Evolutionary conservation across 768 basidiomycete species (phyloP), one percentile per base, ranked within the genome.

Genomic region (Cytidiella melzeri): DNA sequence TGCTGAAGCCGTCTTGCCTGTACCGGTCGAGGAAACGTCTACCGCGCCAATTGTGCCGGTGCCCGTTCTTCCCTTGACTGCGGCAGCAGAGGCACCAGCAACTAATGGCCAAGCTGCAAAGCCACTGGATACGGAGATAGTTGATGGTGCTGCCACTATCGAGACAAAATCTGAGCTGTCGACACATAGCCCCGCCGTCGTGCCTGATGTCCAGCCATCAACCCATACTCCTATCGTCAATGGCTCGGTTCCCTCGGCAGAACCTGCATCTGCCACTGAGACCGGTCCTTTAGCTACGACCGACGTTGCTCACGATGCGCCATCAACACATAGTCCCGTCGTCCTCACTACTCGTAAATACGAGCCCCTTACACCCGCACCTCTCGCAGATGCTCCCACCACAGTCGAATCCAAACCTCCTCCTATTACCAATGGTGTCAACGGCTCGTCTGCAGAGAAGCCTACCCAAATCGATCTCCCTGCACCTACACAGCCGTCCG

Each of bases 1-100:
- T 5, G 50, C 43, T 1, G 46, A 45, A 21, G 36, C 52, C 6
- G 26, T 46, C 15, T 43, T 46, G 9, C 50, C 55, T 15, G 20
- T 21, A 10, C 45, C 54, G 7, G 48, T 18, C 23, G 36, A 52
- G 30, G 51, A 39, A 13, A 42, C 25, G 20, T 7, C 18, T 26
- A 47, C 46, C 7, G 60, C 55, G 15, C 55, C 60, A 2, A 46
- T 41, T 4, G 58, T 62, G 1, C 58, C 58, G 0, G 56, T 62
- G 4, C 41, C 57, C 15, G 24, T 59, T 12, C 53, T 61, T 7
- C 56, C 57, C 13, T 48, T 59, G 4, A 43, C 45, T n/a, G 37
- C 52, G 3, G 50, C 36, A 11, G 36, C 41, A 11, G 51, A 48
- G 24, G 44, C 55, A 37, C 50, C 54, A 1, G 55, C 55, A 3